Base-by-base conservation (phyloP, 2,329 filamentous ascomycete genomes). In the Eutypa lata region DNA sequence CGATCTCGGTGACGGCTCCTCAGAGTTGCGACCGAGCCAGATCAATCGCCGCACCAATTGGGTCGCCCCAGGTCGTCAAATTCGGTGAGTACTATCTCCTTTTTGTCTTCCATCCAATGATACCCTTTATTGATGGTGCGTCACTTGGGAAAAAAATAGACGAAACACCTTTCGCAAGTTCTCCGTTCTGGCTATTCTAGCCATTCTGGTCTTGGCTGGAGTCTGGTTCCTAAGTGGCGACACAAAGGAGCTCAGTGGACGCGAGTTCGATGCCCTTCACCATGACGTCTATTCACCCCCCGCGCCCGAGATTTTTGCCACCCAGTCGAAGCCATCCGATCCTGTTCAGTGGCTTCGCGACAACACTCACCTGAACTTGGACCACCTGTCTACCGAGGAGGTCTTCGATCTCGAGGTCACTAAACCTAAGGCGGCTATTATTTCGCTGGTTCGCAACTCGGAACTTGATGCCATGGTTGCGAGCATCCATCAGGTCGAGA, bases 401-500 rank as follows among this genome's bases (percentile, higher is more conserved):
- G 40, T 61, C 3, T 50, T 61, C 44, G 47, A 40, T 6, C 53
- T 67, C 7, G 31, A 53, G 13, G 57, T 57, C 3, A 63, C 60
- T 19, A 60, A 65, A 57, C 70, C 76, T 57, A 60, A 68, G 59
- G 62, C 72, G 59, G 66, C 69, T 35, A 58, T 91, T 40, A 79
- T 91, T 49, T 83, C 84, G 26, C 77, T 91, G 18, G 88, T 91
- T 24, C 81, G 87, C 42, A 90, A 91, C 58, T 80, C 83, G 58
- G 88, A 92, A 67, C 70, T 90, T 13, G 70, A 80, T 7, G 83
- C 84, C 7, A 80, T 91, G 67, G 72, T 90, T 13, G 77, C 81
- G 60, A 87, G 85, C 33, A 90, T 95, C 76, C 71, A 72, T 28
- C 88, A 95, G 64, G 72, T 91, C 46, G 88, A 91, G 68, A 74